These are phyloP conservation scores for Asterochloris erici DNA, from an alignment of 139 green algal species.

Conservation along the genomic window DNA sequence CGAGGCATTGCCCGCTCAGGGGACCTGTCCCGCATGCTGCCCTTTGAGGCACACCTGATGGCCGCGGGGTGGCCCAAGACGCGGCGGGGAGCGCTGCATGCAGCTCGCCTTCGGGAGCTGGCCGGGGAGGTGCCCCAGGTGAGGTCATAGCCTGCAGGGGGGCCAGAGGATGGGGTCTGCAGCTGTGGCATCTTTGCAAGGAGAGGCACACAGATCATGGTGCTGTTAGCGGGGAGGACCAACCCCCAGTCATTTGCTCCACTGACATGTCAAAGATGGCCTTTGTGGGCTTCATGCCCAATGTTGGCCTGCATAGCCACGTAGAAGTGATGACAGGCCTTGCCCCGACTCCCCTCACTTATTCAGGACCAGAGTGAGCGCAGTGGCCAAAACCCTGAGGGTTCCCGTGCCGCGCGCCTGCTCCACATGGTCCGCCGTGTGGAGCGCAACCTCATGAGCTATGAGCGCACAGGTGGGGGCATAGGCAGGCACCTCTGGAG, in stretches of 20 bases:
- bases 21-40: constrained; percentile 86
- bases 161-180: too few species aligned
- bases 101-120: too few species aligned
- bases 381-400: constrained; percentile 15
- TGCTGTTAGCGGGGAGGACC: too few species aligned
- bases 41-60: constrained; percentile 78
- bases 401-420: constrained; percentile 49
- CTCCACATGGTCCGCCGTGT: constrained; percentile 78
- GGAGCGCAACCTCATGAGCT: constrained; percentile 83
- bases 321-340: neutral
- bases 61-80: constrained; percentile 69
- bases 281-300: too few species aligned
- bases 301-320: neutral
- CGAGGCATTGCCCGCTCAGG: constrained; percentile 57
- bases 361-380: too few species aligned
- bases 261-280: neutral
- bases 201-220: too few species aligned
- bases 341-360: too few species aligned
- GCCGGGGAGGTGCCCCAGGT: too few species aligned
- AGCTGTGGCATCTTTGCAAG: too few species aligned
- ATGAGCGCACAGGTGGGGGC: constrained; percentile 65
- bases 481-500: too few species aligned
- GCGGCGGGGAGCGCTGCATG: neutral
- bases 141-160: too few species aligned
- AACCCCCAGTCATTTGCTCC: too few species aligned